These are phyloP conservation scores for Monascus ruber DNA, from an alignment of 2,329 filamentous ascomycete genomes.

Conservation along the genomic window DNA sequence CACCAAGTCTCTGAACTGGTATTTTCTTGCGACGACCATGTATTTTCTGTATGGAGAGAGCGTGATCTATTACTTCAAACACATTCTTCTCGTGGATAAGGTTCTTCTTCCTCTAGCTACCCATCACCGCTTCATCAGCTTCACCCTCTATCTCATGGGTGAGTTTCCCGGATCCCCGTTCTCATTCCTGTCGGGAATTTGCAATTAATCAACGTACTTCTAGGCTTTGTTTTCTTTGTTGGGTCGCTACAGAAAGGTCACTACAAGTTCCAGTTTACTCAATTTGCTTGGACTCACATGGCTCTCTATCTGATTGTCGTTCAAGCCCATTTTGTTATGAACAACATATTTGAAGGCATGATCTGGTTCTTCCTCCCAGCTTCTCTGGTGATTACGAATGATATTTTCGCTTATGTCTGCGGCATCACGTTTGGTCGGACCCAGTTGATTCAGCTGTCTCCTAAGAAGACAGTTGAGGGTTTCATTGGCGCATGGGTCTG, in stretches of 20 bases:
- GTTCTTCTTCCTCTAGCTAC: constrained; percentile 87
- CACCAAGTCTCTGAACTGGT: constrained; percentile 97
- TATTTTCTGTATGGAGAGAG: constrained; percentile 98
- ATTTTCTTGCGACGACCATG: constrained; percentile 97
- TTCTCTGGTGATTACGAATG: constrained; percentile 91
- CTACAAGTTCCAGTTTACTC: constrained; percentile 97
- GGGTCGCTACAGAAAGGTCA: constrained; percentile 87
- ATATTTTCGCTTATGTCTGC: constrained; percentile 96
- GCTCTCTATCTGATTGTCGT: constrained; percentile 95
- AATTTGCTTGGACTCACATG: constrained; percentile 99
- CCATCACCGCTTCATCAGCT: constrained; percentile 97
- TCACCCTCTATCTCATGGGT: constrained; percentile 96
- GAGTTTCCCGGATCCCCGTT: constrained; percentile 22
- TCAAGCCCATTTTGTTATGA: constrained; percentile 98
- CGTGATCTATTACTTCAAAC: constrained; percentile 99
- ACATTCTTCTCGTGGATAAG: constrained; percentile 89
- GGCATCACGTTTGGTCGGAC: constrained; percentile 95
- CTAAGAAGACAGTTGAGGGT: constrained; percentile 98
- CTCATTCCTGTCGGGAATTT: neutral
- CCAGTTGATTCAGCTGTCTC: constrained; percentile 92
- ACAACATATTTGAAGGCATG: constrained; percentile 98
- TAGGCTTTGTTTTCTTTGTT: constrained; percentile 97
- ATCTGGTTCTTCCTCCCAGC: constrained; percentile 99
- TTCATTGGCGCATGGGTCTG: constrained; percentile 95
- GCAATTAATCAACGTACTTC: constrained; percentile 2